A percentile compares a stretch with the other conserved stretches of the same genome.
phyloP scores from a whole-genome alignment of 371 early-diverging fungal genomes.

The Rhizopus sp. region DNA sequence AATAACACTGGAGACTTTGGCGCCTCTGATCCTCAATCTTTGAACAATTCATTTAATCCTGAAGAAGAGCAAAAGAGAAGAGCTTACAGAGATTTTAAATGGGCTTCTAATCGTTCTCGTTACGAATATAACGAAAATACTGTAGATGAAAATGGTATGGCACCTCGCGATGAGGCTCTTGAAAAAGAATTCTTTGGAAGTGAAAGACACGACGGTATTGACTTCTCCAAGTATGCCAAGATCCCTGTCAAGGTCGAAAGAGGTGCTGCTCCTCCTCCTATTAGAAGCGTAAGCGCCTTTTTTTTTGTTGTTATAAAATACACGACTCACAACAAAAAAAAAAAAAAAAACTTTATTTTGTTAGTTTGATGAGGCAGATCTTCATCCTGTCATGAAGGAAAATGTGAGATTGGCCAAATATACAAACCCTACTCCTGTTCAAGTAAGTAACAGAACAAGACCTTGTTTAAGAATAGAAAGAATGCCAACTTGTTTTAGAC shows the following conservation, averaged over 20 bases:
- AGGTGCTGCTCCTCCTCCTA: conserved; percentile 50
- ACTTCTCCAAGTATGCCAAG: conserved; percentile 57
- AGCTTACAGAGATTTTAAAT: conserved; percentile 39
- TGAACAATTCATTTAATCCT: conserved; percentile 16
- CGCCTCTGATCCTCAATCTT: neutral
- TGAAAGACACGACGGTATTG: conserved; percentile 49
- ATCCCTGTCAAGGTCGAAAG: conserved; percentile 57
- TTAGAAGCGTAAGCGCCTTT: conserved; percentile 31
- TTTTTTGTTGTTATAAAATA: neutral
- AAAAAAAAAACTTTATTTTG: neutral
- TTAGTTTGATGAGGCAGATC: conserved; percentile 52
- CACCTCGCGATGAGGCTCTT: conserved; percentile 41
- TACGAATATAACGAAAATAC: conserved; percentile 56
- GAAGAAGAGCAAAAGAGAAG: conserved; percentile 26
- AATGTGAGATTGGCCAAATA: conserved; percentile 63
- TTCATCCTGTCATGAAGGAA: conserved; percentile 52
- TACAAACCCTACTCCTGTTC: conserved; percentile 72
- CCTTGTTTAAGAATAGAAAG: neutral
- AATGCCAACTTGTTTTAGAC: conserved; percentile 30
- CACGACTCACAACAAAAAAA: no score
- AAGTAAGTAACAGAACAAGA: conserved; percentile 28
- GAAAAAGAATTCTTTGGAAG: conserved; percentile 59
- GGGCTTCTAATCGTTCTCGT: conserved; percentile 56
- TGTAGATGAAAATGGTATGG: conserved; percentile 40
- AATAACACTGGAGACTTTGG: conserved; percentile 7